Conservation (phyloP, 495 filamentous ascomycete genomes). For the Podospora pseudopauciseta region DNA sequence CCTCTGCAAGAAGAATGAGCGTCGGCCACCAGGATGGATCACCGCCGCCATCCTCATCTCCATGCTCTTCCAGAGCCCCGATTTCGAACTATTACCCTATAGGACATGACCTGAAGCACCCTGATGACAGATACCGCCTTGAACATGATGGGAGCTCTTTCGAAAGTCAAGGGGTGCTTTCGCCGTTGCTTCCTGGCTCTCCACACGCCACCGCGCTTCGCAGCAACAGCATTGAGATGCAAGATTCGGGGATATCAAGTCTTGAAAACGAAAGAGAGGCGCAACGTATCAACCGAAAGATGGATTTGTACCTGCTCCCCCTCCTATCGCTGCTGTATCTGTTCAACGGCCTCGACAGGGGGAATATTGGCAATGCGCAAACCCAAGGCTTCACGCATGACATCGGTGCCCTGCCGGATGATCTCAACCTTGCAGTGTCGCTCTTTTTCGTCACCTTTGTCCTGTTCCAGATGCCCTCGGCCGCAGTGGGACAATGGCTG, state of each 20-base stretch:
- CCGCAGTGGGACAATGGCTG: conserved; percentile 50
- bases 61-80: not conserved
- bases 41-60: not conserved
- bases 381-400: conserved; percentile 36
- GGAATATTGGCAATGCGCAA: conserved; percentile 47
- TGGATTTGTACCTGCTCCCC: conserved; percentile 37
- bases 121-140: not conserved
- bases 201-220: too few relatives aligned
- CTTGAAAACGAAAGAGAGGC: not conserved
- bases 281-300: conserved; percentile 29
- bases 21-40: not conserved
- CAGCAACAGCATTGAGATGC: not conserved
- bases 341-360: conserved; percentile 39
- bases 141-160: not conserved
- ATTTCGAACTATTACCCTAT: not conserved
- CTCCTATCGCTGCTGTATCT: conserved; percentile 39
- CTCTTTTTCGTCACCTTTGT: conserved; percentile 58
- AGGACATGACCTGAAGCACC: not conserved
- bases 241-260: not conserved
- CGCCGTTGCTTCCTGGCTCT: not conserved
- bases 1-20: not conserved
- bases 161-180: not conserved
- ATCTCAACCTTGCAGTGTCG: conserved; percentile 53
- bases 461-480: conserved; percentile 51
- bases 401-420: conserved; percentile 33